Evolutionary conservation across 2,329 filamentous ascomycete species (phyloP), one percentile per base, ranked within the genome.

Genomic region (Sclerotinia borealis): DNA sequence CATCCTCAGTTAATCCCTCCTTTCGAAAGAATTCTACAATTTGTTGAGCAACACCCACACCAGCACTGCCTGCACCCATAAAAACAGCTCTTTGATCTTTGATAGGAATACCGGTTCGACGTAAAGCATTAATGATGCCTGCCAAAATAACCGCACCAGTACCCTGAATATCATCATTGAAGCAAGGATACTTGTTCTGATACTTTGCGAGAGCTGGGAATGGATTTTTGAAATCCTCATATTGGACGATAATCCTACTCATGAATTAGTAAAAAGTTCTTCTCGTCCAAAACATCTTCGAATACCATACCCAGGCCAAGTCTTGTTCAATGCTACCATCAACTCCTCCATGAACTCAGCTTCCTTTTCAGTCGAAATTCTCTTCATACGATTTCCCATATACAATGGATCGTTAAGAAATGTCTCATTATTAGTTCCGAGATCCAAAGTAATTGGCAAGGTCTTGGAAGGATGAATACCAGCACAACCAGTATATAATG

Each of bases 81-180:
- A 93, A 79, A 1, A 96, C 82, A 59, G 95, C 80, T 45, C 87
- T 83, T 17, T 90, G 76, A 63, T 96, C 90, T 10, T 79, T 78
- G 58, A 93, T 79, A 52, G 87, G 83, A 61, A 87, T 77, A 6
- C 84, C 80, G 63, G 82, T 86, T 10, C 92, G 85, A 65, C 89
- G 85, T 9, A 93, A 77, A 0, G 85, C 91, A 0, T 91, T 85
- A 77, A 91, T 86, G 68, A 96, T 87, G 2, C 89, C 91, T 0
- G 91, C 91, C 0, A 96, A 81, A 0, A 92, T 93, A 1, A 96
- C 91, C 63, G 90, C 93, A 0, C 92, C 92, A 0, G 92, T 96
- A 1, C 92, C 92, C 74, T 96, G 91, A 0, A 96, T 87, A 74
- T 96, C 92, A 65, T 96, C 92, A 71, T 96, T 96, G 80, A 96